phyloP scores from a whole-genome alignment of 768 basidiomycete species.

The Lactarius evosmus region DNA sequence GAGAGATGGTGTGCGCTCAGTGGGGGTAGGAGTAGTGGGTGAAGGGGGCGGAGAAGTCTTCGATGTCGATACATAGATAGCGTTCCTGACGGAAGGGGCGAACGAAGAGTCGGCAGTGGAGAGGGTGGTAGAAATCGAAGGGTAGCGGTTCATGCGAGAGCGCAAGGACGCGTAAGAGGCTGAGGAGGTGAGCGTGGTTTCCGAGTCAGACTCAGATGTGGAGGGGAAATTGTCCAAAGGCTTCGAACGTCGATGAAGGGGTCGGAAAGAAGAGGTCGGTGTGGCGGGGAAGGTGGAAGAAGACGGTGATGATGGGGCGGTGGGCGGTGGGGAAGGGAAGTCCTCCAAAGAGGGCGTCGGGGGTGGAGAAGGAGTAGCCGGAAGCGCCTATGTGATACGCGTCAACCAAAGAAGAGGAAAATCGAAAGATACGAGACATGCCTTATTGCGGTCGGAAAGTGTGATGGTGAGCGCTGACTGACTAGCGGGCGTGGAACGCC shows the following conservation, averaged over 20 bases:
- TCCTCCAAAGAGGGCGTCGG: conserved; percentile 17
- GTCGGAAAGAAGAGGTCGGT: conserved; percentile 23
- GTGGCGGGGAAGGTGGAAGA: conserved; percentile 25
- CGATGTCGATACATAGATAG: conserved; percentile 19
- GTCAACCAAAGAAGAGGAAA: background rate
- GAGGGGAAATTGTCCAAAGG: conserved; percentile 13
- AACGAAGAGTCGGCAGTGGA: conserved; percentile 21
- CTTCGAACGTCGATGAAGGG: conserved; percentile 24
- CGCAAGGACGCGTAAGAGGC: conserved; percentile 29
- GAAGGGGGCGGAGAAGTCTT: conserved; percentile 17
- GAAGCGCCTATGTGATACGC: conserved; percentile 13
- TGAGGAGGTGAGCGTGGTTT: conserved; percentile 24
- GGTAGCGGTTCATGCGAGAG: conserved; percentile 25
- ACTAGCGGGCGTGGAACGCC: conserved; percentile 17
- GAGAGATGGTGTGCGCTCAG: conserved; percentile 4
- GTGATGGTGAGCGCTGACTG: conserved; percentile 12
- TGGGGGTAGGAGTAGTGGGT: conserved; percentile 22
- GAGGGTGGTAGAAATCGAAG: conserved; percentile 29
- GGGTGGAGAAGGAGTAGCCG: conserved; percentile 20
- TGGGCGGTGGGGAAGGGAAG: conserved; percentile 17
- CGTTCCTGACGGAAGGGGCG: conserved; percentile 16
- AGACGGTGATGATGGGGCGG: conserved; percentile 24
- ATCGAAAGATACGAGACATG: background rate
- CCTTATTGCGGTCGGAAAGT: conserved; percentile 27
- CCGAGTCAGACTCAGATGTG: conserved; percentile 17